phyloP scores from a whole-genome alignment of 768 basidiomycete species.

The Hirschioporus abietinus region DNA sequence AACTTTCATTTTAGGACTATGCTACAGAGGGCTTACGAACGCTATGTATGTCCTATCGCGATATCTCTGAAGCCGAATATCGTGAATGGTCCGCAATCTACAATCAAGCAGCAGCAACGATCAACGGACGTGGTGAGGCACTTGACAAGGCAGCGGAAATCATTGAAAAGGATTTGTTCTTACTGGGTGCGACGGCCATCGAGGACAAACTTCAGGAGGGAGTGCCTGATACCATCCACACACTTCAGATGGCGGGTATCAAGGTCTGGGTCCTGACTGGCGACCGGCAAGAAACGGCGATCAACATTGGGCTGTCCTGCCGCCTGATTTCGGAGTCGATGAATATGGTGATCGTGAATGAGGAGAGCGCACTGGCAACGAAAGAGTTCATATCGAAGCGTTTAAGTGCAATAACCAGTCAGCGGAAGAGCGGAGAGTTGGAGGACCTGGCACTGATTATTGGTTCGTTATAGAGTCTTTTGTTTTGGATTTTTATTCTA shows the following conservation, averaged over 20 bases:
- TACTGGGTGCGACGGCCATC: conserved; percentile 95
- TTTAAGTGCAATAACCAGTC: conserved; percentile 87
- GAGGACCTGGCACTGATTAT: conserved; percentile 96
- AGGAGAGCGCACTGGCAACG: conserved; percentile 76
- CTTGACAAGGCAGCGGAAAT: conserved; percentile 92
- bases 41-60: conserved; percentile 92
- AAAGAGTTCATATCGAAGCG: conserved; percentile 85
- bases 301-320: conserved; percentile 98
- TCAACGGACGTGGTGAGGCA: conserved; percentile 92
- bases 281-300: conserved; percentile 97
- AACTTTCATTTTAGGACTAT: conserved; percentile 58
- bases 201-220: conserved; percentile 99
- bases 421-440: conserved; percentile 83
- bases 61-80: conserved; percentile 89
- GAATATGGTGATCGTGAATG: conserved; percentile 97
- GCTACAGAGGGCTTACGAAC: conserved; percentile 96
- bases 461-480: conserved; percentile 41
- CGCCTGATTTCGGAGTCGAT: conserved; percentile 96
- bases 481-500: not conserved
- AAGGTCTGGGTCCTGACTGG: conserved; percentile 99
- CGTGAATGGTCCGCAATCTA: conserved; percentile 84
- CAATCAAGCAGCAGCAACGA: conserved; percentile 87
- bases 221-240: conserved; percentile 97
- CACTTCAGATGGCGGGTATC: conserved; percentile 95
- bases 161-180: conserved; percentile 89